Evolutionary conservation across 805 yeast genomes (phyloP).

Genomic region (Ogataea pini): DNA sequence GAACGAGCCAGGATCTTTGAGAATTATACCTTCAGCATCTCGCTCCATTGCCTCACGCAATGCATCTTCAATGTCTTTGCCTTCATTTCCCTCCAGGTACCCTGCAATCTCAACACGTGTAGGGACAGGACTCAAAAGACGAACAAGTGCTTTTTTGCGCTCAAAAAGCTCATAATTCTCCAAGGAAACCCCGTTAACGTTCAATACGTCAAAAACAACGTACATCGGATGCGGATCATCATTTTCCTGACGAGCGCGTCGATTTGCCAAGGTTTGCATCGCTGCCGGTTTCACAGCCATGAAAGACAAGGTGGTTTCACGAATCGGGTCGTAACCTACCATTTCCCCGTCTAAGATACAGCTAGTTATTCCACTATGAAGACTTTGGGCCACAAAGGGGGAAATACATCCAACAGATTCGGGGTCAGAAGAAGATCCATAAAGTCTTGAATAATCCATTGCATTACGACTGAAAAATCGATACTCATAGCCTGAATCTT

Average conservation of each 20-base stretch:
- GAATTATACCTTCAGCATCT: conserved; percentile 79
- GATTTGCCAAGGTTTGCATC: conserved; percentile 43
- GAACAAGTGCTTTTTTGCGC: conserved; percentile 53
- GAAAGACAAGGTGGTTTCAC: conserved; percentile 65
- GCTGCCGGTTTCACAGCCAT: conserved; percentile 78
- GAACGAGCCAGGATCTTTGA: conserved; percentile 60
- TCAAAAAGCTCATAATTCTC: conserved; percentile 52
- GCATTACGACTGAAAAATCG: conserved; percentile 65
- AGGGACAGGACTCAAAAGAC: conserved; percentile 45
- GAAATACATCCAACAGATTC: conserved; percentile 31
- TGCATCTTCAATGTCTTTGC: conserved; percentile 55
- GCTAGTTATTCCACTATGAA: conserved; percentile 30
- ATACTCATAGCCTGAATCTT: conserved; percentile 32
- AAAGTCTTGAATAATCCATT: conserved; percentile 69
- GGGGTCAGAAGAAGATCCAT: conserved; percentile 46
- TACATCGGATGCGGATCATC: conserved; percentile 48
- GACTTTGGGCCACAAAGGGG: conserved; percentile 37
- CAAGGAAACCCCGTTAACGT: conserved; percentile 65
- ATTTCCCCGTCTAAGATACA: conserved; percentile 86
- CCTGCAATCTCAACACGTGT: conserved; percentile 52
- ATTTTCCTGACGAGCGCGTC: conserved; percentile 21
- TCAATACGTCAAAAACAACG: conserved; percentile 72
- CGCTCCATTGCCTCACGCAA: conserved; percentile 57
- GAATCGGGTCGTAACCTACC: conserved; percentile 77
- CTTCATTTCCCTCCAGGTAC: conserved; percentile 41